These are phyloP conservation scores for Aspergillus neotritici DNA, from an alignment of 2,329 filamentous ascomycete genomes.

Conservation along the genomic window DNA sequence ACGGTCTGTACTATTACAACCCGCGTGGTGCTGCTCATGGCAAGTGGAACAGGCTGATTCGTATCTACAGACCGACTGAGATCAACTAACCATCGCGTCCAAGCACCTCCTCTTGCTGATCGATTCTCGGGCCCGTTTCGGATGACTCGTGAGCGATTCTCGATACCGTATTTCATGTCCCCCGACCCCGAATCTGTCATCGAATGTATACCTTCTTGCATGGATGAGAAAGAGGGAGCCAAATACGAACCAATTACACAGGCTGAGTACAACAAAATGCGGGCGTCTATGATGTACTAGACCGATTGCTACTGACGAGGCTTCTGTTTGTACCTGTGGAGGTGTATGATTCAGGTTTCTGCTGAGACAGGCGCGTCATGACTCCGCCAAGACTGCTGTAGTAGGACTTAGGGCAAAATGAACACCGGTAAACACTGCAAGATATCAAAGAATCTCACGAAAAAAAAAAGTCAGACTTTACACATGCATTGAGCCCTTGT, in stretches of 20 bases:
- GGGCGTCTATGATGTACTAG: slow-evolving; percentile 24
- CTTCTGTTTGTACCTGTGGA: too few species aligned
- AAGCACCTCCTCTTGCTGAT: slow-evolving; percentile 39
- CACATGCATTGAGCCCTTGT: too few species aligned
- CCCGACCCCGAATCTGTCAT: slow-evolving; percentile 48
- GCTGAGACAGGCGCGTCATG: too few species aligned
- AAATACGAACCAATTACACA: slow-evolving; percentile 49
- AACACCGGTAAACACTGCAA: too few species aligned
- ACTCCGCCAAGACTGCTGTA: too few species aligned
- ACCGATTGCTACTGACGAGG: too few species aligned
- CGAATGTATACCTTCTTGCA: slow-evolving; percentile 48
- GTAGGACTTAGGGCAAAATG: too few species aligned
- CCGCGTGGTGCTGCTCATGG: neutral
- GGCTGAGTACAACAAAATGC: slow-evolving; percentile 33
- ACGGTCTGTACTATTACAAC: slow-evolving; percentile 33
- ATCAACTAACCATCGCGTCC: slow-evolving; percentile 52
- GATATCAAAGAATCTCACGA: too few species aligned
- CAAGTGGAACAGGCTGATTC: slow-evolving; percentile 4
- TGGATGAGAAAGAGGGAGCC: slow-evolving; percentile 38
- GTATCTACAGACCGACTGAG: slow-evolving; percentile 40
- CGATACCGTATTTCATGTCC: slow-evolving; percentile 56
- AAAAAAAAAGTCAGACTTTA: too few species aligned
- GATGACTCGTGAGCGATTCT: slow-evolving; percentile 50
- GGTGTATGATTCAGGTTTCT: too few species aligned
- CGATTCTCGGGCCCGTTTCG: slow-evolving; percentile 34